These are phyloP conservation scores for Anisodus tanguticus DNA, from an alignment of 257 asterid species.

Conservation along the genomic window DNA sequence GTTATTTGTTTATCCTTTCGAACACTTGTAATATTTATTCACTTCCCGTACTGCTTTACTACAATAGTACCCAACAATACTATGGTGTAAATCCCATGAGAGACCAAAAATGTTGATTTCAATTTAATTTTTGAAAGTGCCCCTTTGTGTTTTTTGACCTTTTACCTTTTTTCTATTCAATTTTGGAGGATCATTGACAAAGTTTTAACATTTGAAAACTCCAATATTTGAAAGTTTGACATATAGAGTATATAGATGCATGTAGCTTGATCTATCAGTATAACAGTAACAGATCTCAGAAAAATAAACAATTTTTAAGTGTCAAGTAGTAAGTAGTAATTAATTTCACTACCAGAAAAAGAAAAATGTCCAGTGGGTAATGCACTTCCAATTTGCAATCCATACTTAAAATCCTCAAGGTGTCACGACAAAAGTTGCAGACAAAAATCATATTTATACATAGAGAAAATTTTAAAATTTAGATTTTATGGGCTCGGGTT, in stretches of 20 bases:
- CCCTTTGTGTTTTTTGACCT: background rate
- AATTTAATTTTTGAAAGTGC: background rate
- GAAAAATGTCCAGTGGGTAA: background rate
- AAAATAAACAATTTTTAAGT: no score
- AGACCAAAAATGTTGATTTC: no score
- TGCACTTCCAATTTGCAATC: background rate
- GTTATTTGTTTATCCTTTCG: no score
- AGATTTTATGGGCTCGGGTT: background rate
- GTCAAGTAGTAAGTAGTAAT: background rate
- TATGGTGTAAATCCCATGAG: no score
- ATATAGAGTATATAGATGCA: background rate
- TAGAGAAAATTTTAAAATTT: background rate
- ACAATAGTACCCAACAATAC: no score
- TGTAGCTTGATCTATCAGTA: constrained; percentile 16
- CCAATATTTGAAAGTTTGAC: background rate
- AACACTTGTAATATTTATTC: no score
- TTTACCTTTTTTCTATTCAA: background rate
- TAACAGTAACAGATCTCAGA: background rate
- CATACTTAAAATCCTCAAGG: background rate
- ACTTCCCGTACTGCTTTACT: no score
- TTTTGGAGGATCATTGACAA: background rate
- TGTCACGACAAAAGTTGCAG: background rate
- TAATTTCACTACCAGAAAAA: background rate
- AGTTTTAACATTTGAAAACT: background rate
- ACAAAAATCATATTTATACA: background rate